A percentile compares a stretch with the other conserved stretches of the same genome.
Conservation (phyloP, 371 early-diverging fungal species). For the Fennellomyces sp. region DNA sequence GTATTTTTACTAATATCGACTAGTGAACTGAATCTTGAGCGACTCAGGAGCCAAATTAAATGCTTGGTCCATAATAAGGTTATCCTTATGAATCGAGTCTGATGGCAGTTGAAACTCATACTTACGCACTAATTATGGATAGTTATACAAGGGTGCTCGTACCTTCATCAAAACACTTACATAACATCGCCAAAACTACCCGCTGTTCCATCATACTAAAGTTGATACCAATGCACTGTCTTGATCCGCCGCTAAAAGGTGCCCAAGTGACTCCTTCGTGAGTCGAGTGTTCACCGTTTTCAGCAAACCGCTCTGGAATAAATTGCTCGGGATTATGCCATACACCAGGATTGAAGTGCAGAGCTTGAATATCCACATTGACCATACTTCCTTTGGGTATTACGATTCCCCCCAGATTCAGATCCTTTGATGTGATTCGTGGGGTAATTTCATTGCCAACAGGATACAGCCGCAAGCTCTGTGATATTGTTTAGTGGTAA, state of each 20-base stretch:
- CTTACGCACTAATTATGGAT: neutral
- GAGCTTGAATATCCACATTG: conserved; percentile 18
- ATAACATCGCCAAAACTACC: conserved; percentile 10
- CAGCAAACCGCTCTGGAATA: conserved; percentile 26
- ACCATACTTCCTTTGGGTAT: conserved; percentile 22
- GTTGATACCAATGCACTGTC: conserved; percentile 1
- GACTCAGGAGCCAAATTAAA: conserved; percentile 5
- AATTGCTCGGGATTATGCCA: conserved; percentile 29
- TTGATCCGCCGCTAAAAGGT: conserved; percentile 35
- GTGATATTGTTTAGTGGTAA: conserved; percentile 6
- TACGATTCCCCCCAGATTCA: conserved; percentile 8
- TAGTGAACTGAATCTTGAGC: conserved; percentile 5
- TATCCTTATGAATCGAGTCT: conserved; percentile 3
- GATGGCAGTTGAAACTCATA: conserved; percentile 1
- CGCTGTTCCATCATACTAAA: conserved; percentile 12
- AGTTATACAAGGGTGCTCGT: neutral
- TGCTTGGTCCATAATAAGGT: neutral
- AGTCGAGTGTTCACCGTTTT: conserved; percentile 15
- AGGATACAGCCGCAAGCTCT: conserved; percentile 26
- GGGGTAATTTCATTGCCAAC: conserved; percentile 9
- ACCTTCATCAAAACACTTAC: conserved; percentile 2
- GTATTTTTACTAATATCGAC: neutral
- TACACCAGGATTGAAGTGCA: conserved; percentile 16
- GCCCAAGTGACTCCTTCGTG: conserved; percentile 33
- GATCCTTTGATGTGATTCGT: conserved; percentile 13